A percentile compares a stretch with the other conserved stretches of the same genome.
Evolutionary conservation across 768 basidiomycete species (phyloP).

Genomic region (Lentinula boryana): DNA sequence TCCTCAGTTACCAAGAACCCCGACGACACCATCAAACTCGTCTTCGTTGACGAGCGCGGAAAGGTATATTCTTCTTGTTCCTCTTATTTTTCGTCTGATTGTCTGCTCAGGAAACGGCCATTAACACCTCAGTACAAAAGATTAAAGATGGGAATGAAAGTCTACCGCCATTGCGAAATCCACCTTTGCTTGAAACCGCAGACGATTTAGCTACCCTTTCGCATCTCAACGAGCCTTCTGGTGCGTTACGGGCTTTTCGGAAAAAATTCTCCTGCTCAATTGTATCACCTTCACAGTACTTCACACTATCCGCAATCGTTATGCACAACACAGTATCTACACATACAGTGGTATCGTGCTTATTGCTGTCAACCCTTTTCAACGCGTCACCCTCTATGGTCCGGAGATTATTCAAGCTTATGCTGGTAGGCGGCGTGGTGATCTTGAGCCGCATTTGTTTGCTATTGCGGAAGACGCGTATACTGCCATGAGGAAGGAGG

Average conservation of each 20-base stretch:
- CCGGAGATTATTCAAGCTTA: slow-evolving; percentile 98
- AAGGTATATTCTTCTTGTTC: slow-evolving; percentile 49
- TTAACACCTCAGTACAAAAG: slow-evolving; percentile 75
- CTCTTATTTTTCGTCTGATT: slow-evolving; percentile 8
- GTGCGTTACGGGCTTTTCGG: slow-evolving; percentile 33
- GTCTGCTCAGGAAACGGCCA: slow-evolving; percentile 57
- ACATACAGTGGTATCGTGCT: slow-evolving; percentile 99
- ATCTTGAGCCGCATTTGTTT: slow-evolving; percentile 95
- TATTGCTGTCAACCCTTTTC: slow-evolving; percentile 98
- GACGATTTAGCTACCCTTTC: slow-evolving; percentile 98
- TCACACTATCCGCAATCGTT: slow-evolving; percentile 95
- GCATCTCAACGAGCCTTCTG: slow-evolving; percentile 96
- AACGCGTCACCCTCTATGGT: slow-evolving; percentile 94
- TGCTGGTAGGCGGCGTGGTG: slow-evolving; percentile 85
- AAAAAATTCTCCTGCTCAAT: slow-evolving; percentile 1
- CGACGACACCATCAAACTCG: slow-evolving; percentile 75
- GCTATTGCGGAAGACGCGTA: slow-evolving; percentile 99
- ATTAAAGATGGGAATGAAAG: slow-evolving; percentile 75
- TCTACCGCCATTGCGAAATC: slow-evolving; percentile 92
- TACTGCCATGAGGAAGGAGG: slow-evolving; percentile 91
- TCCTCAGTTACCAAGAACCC: slow-evolving; percentile 52
- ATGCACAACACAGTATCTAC: slow-evolving; percentile 95
- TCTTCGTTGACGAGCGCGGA: slow-evolving; percentile 86
- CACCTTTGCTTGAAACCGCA: slow-evolving; percentile 91
- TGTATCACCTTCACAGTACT: slow-evolving; percentile 51